Evolutionary conservation across 306 rosid species (phyloP).

Genomic region (Lathyrus oleraceus): DNA sequence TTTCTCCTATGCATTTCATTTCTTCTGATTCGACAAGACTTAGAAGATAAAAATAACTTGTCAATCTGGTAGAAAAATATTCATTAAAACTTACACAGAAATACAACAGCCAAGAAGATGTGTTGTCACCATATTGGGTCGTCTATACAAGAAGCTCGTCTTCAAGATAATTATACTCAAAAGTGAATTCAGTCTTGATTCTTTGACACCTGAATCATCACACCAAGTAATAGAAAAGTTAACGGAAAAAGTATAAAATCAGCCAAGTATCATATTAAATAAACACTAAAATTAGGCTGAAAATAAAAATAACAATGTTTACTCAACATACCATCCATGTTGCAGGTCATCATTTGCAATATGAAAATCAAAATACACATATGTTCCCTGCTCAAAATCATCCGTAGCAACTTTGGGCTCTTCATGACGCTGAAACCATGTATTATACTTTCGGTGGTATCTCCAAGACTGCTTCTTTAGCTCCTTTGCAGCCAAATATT

Average conservation of each 20-base stretch:
- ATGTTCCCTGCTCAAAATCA: conserved; percentile 96
- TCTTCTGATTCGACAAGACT: not conserved
- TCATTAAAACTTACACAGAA: conserved; percentile 23
- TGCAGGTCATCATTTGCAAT: conserved; percentile 80
- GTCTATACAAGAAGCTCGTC: conserved; percentile 84
- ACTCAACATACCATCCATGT: conserved; percentile 83
- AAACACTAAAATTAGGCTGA: conserved; percentile 6
- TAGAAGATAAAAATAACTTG: conserved; percentile 10
- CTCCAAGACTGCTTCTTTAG: conserved; percentile 99
- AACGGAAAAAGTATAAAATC: conserved; percentile 15
- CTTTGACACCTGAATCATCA: conserved; percentile 85
- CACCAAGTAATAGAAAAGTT: conserved; percentile 28
- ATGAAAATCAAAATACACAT: conserved; percentile 93
- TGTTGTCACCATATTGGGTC: conserved; percentile 35
- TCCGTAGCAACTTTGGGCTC: conserved; percentile 99
- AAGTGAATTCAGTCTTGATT: conserved; percentile 91
- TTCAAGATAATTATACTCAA: conserved; percentile 93
- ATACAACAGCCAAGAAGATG: conserved; percentile 25
- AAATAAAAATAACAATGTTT: conserved; percentile 13
- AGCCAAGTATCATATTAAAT: not conserved
- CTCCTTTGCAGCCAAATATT: conserved; percentile 97
- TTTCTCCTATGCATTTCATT: conserved; percentile 20
- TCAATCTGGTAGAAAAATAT: not conserved
- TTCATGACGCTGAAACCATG: conserved; percentile 98
- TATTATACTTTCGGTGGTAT: conserved; percentile 89